Evolutionary conservation across 1,284 basidiomycete genomes (phyloP), one percentile per base, ranked within the genome.

Genomic region (Ganoderma sinense): DNA sequence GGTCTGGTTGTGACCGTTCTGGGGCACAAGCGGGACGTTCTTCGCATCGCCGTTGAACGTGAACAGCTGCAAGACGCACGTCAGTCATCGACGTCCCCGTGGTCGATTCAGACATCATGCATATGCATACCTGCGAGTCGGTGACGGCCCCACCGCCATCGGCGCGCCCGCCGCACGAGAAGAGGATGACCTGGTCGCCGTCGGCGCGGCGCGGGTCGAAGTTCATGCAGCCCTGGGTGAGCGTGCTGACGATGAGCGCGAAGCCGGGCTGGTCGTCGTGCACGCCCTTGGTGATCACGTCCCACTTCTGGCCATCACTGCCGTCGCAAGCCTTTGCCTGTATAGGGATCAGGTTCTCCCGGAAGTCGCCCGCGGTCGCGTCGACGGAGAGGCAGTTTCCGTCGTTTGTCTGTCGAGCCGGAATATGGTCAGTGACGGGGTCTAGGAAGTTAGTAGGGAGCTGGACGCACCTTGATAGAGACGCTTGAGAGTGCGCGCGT

Each of bases 331-430:
- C 60, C 45, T 39, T 39, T 33, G 31, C 33, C 36, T 51, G 10
- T 29, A 67, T 40, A 14, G 66, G 66, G 59, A 62, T 67, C 59
- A 67, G 60, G 66, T 67, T 67, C 66, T 67, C 66, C 60, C 66
- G 66, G 60, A 67, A 67, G 60, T 67, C 66, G 60, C 66, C 66
- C 23, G 66, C 48, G 60, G 45, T 62, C 53, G 64, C 31, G 53
- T 65, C 51, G 13, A 65, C 55, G n/a, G 40, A 56, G n/a, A 65
- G 36, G 53, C 64, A 65, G 64, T 31, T 31, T n/a, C 64, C 64
- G 64, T 65, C 64, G 36, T 48, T 41, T 16, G 64, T 58, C 64
- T 61, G 39, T 23, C 1, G 2, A 11, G 11, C 10, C 1, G 2
- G 11, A 11, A 29, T 61, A 13, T 16, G 59, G 20, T 41, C 36